Evolutionary conservation across 2,329 filamentous ascomycete genomes (phyloP), one percentile per base, ranked within the genome.

Genomic region (Cephalotrichum gorgonifer): DNA sequence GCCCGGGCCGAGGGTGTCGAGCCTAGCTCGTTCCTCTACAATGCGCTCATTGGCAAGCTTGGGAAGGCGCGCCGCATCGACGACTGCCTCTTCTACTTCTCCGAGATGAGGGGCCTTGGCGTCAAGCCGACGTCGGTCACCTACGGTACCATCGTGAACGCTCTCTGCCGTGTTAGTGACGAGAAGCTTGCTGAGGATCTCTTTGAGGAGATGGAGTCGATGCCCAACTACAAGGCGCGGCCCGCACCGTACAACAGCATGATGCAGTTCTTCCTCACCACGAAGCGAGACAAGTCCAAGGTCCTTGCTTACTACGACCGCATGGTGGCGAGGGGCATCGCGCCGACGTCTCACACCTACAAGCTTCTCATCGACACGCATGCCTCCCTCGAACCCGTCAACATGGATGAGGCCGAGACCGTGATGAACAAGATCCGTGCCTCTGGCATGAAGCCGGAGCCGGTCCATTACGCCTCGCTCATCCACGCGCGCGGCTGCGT

Each of bases 251-350:
- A 98, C 76, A 96, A 98, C 74, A 95, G 88, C 68, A 86, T 98
- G 83, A 98, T 98, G 81, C 93, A 98, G 64, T 97, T 95, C 72
- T 98, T 97, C 79, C 75, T 97, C 57, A 95, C 88, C 50, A 97
- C 91, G 49, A 97, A 97, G 79, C 88, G 89, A 48, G 91, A 98
- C 66, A 91, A 93, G 70, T 72, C 76, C 65, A 97, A 97, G 79
- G 91, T 96, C 5, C 76, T 98, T 23, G 77, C 83, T 28, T 98
- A 97, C 75, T 97, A 95, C 63, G 85, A 95, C 66, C 87, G 91
- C 54, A 97, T 98, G 93, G 81, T 85, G 63, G 76, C 80, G 22
- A 87, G 85, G 70, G 81, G 83, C 50, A 98, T 98, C 62, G 74
- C 86, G 52, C 91, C 93, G 2, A 97, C 93, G 1, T 86, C 88